A percentile compares a stretch with the other conserved stretches of the same genome.
phyloP scores from a whole-genome alignment of 148 eudicot genomes.

The Rhododendron kiyosumense region DNA sequence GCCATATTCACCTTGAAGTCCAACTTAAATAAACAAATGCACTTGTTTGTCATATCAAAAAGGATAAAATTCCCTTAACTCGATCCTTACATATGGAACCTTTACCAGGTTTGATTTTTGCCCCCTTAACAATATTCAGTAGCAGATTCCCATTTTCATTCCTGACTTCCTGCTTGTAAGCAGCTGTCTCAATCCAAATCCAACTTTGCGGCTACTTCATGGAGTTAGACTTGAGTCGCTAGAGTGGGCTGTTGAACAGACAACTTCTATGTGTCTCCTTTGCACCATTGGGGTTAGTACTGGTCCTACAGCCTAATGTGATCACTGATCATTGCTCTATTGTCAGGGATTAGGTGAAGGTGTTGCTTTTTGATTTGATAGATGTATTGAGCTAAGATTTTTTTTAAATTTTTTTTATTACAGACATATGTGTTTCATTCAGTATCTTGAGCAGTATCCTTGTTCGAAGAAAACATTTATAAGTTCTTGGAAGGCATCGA shows the following conservation, averaged over 20 bases:
- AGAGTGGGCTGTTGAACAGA: neutral
- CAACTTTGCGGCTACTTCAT: neutral
- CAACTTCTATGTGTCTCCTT: neutral
- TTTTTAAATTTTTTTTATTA: too few relatives aligned
- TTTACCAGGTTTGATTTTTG: neutral
- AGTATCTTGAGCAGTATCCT: too few relatives aligned
- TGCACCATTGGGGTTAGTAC: neutral
- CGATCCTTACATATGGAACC: neutral
- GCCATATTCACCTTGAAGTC: neutral
- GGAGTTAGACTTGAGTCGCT: neutral
- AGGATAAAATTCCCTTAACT: neutral
- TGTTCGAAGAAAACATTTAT: neutral
- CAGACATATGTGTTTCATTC: too few relatives aligned
- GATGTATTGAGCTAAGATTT: neutral
- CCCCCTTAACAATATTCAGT: neutral
- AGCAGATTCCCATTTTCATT: neutral
- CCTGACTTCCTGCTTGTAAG: neutral
- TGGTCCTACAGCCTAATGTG: neutral
- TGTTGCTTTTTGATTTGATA: neutral
- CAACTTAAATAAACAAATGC: neutral
- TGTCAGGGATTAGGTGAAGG: neutral
- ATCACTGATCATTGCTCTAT: neutral
- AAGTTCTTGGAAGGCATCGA: neutral
- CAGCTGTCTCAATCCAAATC: neutral
- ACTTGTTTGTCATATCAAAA: neutral